Conservation (phyloP, 148 eudicot genomes). For the Dysphania ambrosioides region DNA sequence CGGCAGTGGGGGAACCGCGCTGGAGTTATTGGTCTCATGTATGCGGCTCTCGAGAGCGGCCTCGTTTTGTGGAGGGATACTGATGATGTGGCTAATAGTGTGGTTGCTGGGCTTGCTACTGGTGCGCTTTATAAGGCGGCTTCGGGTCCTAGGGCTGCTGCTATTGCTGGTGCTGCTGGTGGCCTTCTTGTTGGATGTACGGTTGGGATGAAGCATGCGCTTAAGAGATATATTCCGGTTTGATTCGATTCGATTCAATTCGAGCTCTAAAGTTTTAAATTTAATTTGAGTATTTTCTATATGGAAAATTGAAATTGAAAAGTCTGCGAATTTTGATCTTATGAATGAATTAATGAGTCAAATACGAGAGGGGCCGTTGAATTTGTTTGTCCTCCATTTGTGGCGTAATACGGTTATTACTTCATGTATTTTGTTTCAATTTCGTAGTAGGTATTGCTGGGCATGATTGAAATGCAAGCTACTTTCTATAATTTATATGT, state of each 20-base stretch:
- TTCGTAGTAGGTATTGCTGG: neutral
- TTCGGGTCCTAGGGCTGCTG: conserved; percentile 67
- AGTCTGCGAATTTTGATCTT: neutral
- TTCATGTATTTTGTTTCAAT: neutral
- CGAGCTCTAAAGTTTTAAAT: neutral
- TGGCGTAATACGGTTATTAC: neutral
- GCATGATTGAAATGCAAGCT: neutral
- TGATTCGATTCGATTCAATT: conserved; percentile 21
- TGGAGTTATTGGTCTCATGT: conserved; percentile 77
- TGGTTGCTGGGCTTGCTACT: conserved; percentile 80
- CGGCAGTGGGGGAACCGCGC: conserved; percentile 63
- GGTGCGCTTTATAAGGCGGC: conserved; percentile 85
- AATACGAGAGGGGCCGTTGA: neutral
- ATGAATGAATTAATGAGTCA: neutral
- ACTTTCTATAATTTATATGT: neutral
- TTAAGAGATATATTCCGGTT: conserved; percentile 65
- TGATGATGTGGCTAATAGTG: conserved; percentile 71
- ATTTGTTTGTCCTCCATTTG: neutral
- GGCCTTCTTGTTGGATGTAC: conserved; percentile 67
- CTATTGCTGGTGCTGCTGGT: conserved; percentile 83
- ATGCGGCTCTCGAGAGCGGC: conserved; percentile 81
- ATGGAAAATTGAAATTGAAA: neutral
- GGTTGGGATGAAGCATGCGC: conserved; percentile 57
- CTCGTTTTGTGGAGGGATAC: conserved; percentile 58
- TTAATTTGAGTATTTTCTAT: neutral